A percentile compares a stretch with the other conserved stretches of the same genome.
These are phyloP conservation scores for Phytopythium sindhum DNA, from an alignment of 352 stramenopile genomes.

Conservation along the genomic window DNA sequence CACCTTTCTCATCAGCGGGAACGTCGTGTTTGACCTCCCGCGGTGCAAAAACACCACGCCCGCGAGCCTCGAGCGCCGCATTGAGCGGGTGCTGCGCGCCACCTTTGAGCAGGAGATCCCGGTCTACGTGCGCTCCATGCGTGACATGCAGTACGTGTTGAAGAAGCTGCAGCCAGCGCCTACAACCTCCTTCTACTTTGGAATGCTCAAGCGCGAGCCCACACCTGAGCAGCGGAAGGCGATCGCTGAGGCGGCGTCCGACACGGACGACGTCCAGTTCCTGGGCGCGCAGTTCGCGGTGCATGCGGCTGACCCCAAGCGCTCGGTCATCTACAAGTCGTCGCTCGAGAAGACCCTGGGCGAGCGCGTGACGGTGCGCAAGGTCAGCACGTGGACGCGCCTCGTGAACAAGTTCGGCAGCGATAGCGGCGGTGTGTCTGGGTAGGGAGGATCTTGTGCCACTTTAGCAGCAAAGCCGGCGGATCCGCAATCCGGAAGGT, in stretches of 20 bases:
- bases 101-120: constrained; percentile 20
- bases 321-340: constrained; percentile 28
- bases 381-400: constrained; percentile 23
- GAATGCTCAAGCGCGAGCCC: constrained; percentile 19
- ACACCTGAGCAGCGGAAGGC: constrained; percentile 14
- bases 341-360: constrained; percentile 28
- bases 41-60: not conserved
- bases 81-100: constrained; percentile 15
- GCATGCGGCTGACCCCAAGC: constrained; percentile 21
- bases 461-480: not conserved
- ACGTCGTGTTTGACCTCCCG: constrained; percentile 21
- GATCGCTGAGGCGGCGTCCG: constrained; percentile 12
- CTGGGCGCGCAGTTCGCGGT: constrained; percentile 24
- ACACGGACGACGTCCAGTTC: constrained; percentile 17
- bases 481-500: not conserved
- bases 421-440: not conserved
- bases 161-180: constrained; percentile 3
- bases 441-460: not conserved
- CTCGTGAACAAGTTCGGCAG: constrained; percentile 22
- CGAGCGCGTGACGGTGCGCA: constrained; percentile 22
- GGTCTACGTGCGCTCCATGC: constrained; percentile 20
- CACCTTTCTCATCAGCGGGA: constrained; percentile 26
- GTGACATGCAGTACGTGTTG: constrained; percentile 10
- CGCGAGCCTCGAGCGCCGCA: constrained; percentile 12
- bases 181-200: constrained; percentile 20